Percentiles rank a stretch among this genome's conserved stretches.
Evolutionary conservation across 2,329 filamentous ascomycete genomes (phyloP).

Genomic region (Colletotrichum limetticola): DNA sequence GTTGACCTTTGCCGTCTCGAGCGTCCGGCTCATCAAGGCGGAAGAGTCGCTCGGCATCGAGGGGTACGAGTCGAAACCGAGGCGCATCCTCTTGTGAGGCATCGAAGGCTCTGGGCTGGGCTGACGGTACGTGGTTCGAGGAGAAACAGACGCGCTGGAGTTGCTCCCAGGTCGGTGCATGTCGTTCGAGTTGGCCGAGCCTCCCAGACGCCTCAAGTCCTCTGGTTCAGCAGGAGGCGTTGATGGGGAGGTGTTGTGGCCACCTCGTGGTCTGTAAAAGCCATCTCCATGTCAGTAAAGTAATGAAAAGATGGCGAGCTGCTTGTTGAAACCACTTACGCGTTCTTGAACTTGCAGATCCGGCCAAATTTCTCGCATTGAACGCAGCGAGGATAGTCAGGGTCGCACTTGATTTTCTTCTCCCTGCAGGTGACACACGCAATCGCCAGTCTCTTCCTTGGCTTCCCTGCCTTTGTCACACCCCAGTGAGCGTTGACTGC

Average conservation of each 20-base stretch:
- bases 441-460: conserved; percentile 88
- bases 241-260: conserved; percentile 66
- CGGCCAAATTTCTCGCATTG: conserved; percentile 94
- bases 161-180: conserved; percentile 52
- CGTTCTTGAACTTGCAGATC: conserved; percentile 85
- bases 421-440: conserved; percentile 94
- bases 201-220: conserved; percentile 50
- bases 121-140: conserved; percentile 50
- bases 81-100: conserved; percentile 60
- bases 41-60: conserved; percentile 45
- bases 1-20: conserved; percentile 51
- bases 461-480: conserved; percentile 93
- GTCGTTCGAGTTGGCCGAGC: conserved; percentile 48
- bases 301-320: not conserved
- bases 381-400: conserved; percentile 85
- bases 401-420: conserved; percentile 98
- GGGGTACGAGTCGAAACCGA: conserved; percentile 59
- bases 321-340: conserved; percentile 67
- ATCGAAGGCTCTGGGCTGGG: conserved; percentile 43
- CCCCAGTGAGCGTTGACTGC: conserved; percentile 92
- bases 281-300: conserved; percentile 35
- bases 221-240: conserved; percentile 63
- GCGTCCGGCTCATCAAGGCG: conserved; percentile 42
- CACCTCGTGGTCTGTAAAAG: conserved; percentile 62
- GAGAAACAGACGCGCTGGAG: conserved; percentile 60